Evolutionary conservation across 345 rosid genomes (phyloP), one percentile per base, ranked within the genome.

Genomic region (Excoecaria agallocha): DNA sequence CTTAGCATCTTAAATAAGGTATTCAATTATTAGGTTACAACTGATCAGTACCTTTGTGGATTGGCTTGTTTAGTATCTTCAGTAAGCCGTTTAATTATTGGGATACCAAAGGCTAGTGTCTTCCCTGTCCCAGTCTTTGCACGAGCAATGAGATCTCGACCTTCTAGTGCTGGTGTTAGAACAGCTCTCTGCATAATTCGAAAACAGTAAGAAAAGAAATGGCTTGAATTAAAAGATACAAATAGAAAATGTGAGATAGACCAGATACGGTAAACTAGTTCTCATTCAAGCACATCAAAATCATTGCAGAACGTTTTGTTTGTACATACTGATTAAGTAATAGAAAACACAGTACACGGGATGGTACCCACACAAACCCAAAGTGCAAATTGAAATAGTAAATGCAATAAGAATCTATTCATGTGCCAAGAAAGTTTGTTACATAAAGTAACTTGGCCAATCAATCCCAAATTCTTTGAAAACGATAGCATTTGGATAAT

Each of bases 111-210:
- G 70, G 99, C 99, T 78, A 95, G 80, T 30, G 98, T 95, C 91
- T 95, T 95, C n/a, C 99, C 99, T 25, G 99, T 95, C 74, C 99
- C 98, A 39, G 99, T 95, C 86, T 93, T 93, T 2, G 99, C 99
- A 81, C 99, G 97, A 82, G 94, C 98, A 75, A 95, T 95, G 58
- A 95, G 69, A 55, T 95, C 99, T 57, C 89, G 84, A 57, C 98
- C 98, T 88, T 95, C 79, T 8, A 95, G 85, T 3, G 98, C 98
- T 12, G 99, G 99, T 52, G 81, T 72, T 37, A 93, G 72, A 75
- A 95, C 99, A 79, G 99, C 98, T 76, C 98, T 91, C 98, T 95
- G 51, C 20, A 59, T 16, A 38, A 70, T 67, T 24, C 46, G 62
- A 46, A 46, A 48, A 68, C 58, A 67, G 9, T 16, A 0, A 46